Percentiles rank a stretch among this genome's conserved stretches.
Evolutionary conservation across 371 early-diverging fungal species (phyloP).

Genomic region (Mucor piriformis): DNA sequence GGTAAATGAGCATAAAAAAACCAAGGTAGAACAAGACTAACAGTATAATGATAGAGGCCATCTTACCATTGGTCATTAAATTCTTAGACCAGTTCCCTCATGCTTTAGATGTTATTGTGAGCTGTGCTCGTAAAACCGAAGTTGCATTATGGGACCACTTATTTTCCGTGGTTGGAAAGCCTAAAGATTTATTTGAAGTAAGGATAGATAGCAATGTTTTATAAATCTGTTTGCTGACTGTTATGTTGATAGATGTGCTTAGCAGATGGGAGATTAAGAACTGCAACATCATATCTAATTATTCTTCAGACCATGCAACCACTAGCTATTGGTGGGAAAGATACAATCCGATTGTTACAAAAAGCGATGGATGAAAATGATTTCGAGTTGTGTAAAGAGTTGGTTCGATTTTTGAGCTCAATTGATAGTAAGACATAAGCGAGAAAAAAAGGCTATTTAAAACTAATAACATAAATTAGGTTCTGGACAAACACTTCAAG

Average conservation of each 20-base stretch:
- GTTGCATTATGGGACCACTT: conserved; percentile 87
- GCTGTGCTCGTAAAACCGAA: conserved; percentile 90
- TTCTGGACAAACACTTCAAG: conserved; percentile 45
- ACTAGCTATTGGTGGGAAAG: conserved; percentile 64
- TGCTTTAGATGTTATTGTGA: conserved; percentile 81
- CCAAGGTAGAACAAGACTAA: conserved; percentile 1
- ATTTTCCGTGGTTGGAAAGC: conserved; percentile 80
- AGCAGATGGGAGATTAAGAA: conserved; percentile 65
- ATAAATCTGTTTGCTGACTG: neutral
- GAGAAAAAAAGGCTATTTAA: neutral
- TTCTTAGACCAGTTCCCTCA: conserved; percentile 78
- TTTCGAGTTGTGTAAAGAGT: conserved; percentile 80
- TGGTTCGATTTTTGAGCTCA: conserved; percentile 79
- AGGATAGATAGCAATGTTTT: neutral
- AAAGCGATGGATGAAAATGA: conserved; percentile 77
- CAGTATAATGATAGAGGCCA: conserved; percentile 43
- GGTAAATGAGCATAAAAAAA: conserved; percentile 23
- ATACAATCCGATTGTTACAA: conserved; percentile 73
- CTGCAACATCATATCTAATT: conserved; percentile 86
- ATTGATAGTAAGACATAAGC: conserved; percentile 66
- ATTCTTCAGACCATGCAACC: conserved; percentile 87
- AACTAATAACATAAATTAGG: conserved; percentile 16
- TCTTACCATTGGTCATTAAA: conserved; percentile 69
- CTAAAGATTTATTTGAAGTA: conserved; percentile 72
- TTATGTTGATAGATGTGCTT: conserved; percentile 61